A percentile compares a stretch with the other conserved stretches of the same genome.
Conservation (phyloP, 176 grass and related monocot genomes). For the Chrysopogon serrulatus region DNA sequence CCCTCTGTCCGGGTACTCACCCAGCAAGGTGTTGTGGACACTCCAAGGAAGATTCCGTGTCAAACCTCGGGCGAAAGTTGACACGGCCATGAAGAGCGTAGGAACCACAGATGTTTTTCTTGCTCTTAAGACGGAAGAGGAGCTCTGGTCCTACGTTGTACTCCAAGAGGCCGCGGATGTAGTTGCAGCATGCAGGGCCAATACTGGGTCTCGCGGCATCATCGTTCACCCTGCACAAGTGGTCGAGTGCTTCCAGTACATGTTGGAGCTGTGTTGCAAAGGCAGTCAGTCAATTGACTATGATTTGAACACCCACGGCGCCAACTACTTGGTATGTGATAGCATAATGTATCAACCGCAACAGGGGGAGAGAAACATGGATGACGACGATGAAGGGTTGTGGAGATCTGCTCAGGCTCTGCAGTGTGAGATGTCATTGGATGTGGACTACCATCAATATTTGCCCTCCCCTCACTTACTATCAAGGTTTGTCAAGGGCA, state of each 20-base stretch:
- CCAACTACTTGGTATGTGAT: slow-evolving; percentile 11
- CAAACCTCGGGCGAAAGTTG: background rate
- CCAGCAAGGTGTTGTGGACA: background rate
- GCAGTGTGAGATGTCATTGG: background rate
- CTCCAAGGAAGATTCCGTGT: background rate
- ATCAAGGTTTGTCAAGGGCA: too few species aligned
- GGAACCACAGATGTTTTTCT: background rate
- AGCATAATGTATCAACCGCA: background rate
- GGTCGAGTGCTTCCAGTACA: background rate
- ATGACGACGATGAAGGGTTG: too few species aligned
- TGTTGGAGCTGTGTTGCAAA: background rate
- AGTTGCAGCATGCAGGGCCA: background rate
- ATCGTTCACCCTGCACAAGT: background rate
- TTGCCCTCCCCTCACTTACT: background rate
- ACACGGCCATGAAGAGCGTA: background rate
- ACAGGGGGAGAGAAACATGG: background rate
- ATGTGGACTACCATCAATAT: background rate
- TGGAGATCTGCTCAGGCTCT: background rate
- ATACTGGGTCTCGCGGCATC: background rate
- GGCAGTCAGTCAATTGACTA: background rate
- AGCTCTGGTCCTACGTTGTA: background rate
- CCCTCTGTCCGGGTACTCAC: background rate
- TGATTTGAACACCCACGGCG: background rate
- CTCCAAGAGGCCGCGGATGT: background rate
- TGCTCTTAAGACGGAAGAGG: too few species aligned